phyloP scores from a whole-genome alignment of 352 stramenopile species.

The Globisporangium paddicum region DNA sequence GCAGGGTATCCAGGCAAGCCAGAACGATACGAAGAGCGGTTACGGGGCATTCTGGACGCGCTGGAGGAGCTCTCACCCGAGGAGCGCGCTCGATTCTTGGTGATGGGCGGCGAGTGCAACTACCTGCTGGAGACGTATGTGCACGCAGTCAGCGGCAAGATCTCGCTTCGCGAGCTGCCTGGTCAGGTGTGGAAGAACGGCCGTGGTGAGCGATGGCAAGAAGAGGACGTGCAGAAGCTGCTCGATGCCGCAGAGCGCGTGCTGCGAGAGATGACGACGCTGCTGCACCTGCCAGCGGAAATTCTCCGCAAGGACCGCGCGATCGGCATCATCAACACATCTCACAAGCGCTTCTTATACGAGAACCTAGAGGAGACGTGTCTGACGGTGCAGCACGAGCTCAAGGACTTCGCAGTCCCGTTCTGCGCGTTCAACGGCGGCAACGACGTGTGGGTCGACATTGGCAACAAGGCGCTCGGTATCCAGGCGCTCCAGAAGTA shows the following conservation, averaged over 20 bases:
- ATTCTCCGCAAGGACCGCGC: conserved; percentile 93
- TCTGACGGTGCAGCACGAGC: conserved; percentile 86
- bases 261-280: conserved; percentile 62
- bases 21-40: conserved; percentile 60
- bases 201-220: conserved; percentile 81
- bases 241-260: conserved; percentile 81
- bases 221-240: conserved; percentile 74
- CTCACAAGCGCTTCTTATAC: conserved; percentile 73
- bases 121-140: conserved; percentile 87
- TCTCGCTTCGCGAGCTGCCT: conserved; percentile 65
- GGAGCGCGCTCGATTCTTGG: conserved; percentile 68
- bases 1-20: conserved; percentile 74
- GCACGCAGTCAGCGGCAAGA: conserved; percentile 27
- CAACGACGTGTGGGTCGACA: conserved; percentile 95
- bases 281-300: conserved; percentile 80
- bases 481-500: conserved; percentile 91
- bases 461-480: conserved; percentile 95
- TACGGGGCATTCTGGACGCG: conserved; percentile 73
- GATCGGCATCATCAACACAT: conserved; percentile 90
- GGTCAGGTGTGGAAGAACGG: conserved; percentile 72
- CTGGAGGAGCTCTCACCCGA: conserved; percentile 43
- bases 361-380: conserved; percentile 95
- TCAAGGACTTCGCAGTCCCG: conserved; percentile 77
- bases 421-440: conserved; percentile 97
- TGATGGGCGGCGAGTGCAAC: conserved; percentile 97